Conservation (phyloP, 148 eudicot genomes). For the Cornus florida region DNA sequence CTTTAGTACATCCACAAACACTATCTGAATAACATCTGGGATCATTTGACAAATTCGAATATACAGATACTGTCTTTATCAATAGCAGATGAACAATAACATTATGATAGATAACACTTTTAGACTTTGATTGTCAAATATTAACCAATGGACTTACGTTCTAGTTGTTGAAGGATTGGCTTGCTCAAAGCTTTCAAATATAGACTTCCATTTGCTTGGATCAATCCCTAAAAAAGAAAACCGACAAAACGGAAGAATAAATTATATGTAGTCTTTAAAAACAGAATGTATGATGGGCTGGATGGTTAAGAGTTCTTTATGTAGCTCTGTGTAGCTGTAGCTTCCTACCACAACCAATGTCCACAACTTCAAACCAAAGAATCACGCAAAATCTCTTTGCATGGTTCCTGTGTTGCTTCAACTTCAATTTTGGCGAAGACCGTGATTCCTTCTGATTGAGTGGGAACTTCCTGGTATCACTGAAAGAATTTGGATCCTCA, state of each 20-base stretch:
- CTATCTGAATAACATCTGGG: background rate
- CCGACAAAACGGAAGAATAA: background rate
- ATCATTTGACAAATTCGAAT: background rate
- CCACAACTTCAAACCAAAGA: slow-evolving; percentile 96
- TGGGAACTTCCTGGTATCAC: slow-evolving; percentile 25
- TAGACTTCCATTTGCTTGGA: slow-evolving; percentile 92
- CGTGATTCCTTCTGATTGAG: slow-evolving; percentile 30
- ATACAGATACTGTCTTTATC: background rate
- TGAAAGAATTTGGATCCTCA: slow-evolving; percentile 40
- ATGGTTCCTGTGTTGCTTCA: slow-evolving; percentile 32
- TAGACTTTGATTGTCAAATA: background rate
- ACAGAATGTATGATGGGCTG: background rate
- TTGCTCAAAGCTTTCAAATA: slow-evolving; percentile 98
- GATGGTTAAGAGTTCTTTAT: background rate
- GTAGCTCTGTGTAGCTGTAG: background rate
- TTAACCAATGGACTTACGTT: slow-evolving; percentile 43
- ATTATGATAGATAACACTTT: background rate
- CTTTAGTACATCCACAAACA: too few relatives aligned
- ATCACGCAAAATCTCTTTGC: slow-evolving; percentile 40
- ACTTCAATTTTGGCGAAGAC: slow-evolving; percentile 23
- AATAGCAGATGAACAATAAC: background rate
- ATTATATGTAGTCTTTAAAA: background rate
- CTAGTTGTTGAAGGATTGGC: slow-evolving; percentile 97
- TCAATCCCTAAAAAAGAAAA: slow-evolving; percentile 63
- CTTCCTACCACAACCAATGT: slow-evolving; percentile 86